Conservation (phyloP, 371 early-diverging fungal species). For the Paraphysoderma sedebokerense region DNA sequence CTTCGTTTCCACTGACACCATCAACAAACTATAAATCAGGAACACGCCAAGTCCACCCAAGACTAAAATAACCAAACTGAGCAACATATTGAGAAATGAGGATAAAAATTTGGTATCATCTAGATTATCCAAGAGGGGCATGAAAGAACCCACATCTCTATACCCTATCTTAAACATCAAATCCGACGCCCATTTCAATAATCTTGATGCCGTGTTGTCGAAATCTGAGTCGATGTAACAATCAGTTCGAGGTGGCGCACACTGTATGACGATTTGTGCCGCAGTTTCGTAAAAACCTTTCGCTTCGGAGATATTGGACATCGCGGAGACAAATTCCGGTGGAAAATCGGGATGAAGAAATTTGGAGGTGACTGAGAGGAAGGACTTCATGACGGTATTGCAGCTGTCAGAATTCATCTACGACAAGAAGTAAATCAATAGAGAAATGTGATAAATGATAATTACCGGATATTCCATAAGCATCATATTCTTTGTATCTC, state of each 20-base stretch:
- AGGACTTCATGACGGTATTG: too few species aligned
- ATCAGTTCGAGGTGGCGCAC: background rate
- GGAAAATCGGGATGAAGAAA: conserved; percentile 4
- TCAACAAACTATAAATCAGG: conserved; percentile 13
- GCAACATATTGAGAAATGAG: conserved; percentile 8
- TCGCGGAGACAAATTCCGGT: background rate
- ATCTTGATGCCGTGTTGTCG: background rate
- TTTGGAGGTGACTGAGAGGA: background rate
- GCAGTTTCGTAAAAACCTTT: background rate
- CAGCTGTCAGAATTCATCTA: too few species aligned
- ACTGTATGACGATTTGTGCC: conserved; percentile 6
- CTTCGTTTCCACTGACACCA: conserved; percentile 12
- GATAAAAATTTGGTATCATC: conserved; percentile 2
- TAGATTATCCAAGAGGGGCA: conserved; percentile 3
- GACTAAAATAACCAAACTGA: conserved; percentile 8
- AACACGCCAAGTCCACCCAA: conserved; percentile 8
- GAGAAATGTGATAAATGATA: too few species aligned
- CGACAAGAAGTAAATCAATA: too few species aligned
- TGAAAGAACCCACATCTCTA: background rate
- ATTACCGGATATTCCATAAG: conserved; percentile 6
- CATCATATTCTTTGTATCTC: background rate
- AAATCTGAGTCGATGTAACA: conserved; percentile 4
- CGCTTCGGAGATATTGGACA: background rate
- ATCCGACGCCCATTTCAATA: conserved; percentile 7
- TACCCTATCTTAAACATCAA: conserved; percentile 5